phyloP scores from a whole-genome alignment of 73 alveolate genomes.

The Symbiodinium natans region DNA sequence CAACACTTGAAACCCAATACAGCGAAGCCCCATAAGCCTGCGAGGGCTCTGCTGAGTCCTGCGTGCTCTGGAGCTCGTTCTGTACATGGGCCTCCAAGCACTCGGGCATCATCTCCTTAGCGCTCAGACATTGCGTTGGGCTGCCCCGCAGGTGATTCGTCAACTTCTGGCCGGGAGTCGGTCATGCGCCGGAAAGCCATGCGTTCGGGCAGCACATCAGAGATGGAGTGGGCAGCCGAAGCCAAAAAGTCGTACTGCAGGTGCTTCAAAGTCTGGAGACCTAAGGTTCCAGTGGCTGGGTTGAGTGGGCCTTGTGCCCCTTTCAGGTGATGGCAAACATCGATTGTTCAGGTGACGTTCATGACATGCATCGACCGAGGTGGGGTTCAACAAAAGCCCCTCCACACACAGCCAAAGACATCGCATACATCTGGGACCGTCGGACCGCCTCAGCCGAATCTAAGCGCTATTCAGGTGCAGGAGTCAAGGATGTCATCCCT shows the following conservation, averaged over 20 bases:
- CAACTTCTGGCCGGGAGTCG: background rate
- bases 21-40: background rate
- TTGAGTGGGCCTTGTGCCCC: no score
- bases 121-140: background rate
- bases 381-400: no score
- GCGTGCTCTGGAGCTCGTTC: constrained; percentile 30
- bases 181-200: constrained; percentile 94
- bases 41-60: no score
- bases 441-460: no score
- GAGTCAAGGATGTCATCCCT: constrained; percentile 87
- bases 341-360: no score
- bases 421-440: no score
- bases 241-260: constrained; percentile 94
- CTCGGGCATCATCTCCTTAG: constrained; percentile 76
- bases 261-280: constrained; percentile 72
- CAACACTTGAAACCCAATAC: background rate
- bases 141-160: no score
- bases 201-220: constrained; percentile 86
- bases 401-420: no score
- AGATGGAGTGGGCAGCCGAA: constrained; percentile 88
- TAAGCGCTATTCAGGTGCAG: no score
- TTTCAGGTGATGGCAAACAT: no score
- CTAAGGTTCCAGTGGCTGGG: background rate
- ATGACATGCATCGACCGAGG: no score
- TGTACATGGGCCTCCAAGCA: constrained; percentile 79